Conservation (phyloP, 1,139 yeast species). For the Taphrina communis region DNA sequence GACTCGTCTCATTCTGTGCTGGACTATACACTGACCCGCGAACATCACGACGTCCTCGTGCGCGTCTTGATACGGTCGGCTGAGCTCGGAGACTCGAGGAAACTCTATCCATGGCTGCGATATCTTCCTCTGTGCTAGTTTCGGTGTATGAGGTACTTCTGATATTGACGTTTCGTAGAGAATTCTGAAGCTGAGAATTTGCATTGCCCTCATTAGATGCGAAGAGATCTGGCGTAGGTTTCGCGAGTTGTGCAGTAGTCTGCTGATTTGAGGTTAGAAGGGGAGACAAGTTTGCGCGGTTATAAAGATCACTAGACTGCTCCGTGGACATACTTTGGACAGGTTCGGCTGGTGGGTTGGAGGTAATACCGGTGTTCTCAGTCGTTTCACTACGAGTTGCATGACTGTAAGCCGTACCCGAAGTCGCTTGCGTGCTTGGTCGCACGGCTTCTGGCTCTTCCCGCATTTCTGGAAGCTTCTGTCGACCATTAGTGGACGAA, state of each 20-base stretch:
- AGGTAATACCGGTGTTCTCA: background rate
- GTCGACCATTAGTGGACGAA: background rate
- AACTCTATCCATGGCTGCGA: slow-evolving; percentile 47
- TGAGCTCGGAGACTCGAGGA: slow-evolving; percentile 38
- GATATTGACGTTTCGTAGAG: slow-evolving; percentile 29
- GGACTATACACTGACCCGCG: slow-evolving; percentile 30
- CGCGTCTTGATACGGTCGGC: slow-evolving; percentile 30
- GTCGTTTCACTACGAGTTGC: background rate
- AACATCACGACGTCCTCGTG: slow-evolving; percentile 35
- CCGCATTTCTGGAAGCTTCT: slow-evolving; percentile 19
- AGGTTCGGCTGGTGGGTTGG: background rate
- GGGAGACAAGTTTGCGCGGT: background rate
- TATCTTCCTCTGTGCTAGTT: slow-evolving; percentile 19
- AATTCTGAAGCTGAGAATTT: slow-evolving; percentile 4
- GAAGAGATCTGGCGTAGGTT: background rate
- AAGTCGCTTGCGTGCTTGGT: slow-evolving; percentile 11
- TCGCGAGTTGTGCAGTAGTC: background rate
- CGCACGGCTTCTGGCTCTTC: slow-evolving; percentile 23
- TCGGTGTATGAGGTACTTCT: slow-evolving; percentile 15
- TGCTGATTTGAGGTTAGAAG: background rate
- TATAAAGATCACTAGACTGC: background rate
- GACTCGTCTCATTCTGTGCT: background rate
- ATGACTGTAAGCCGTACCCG: background rate
- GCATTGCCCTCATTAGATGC: background rate
- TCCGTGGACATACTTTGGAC: background rate